Evolutionary conservation across 176 grass and related monocot genomes (phyloP), one percentile per base, ranked within the genome.

Genomic region (Metroxylon sagu): DNA sequence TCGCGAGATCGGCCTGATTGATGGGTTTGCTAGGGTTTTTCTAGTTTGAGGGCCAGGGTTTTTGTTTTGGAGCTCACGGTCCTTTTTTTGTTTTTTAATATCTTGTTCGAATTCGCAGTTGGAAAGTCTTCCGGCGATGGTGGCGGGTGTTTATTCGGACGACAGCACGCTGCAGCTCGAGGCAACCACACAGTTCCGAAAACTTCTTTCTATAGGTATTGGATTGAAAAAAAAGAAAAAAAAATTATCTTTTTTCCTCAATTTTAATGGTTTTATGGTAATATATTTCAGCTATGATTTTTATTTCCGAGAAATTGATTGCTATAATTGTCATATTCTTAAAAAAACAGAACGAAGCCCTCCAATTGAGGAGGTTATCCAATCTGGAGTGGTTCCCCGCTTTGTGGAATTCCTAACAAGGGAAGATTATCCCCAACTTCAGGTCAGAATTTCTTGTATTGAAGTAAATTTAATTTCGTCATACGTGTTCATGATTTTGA

Each of bases 341-440:
- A 29, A 39, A 30, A 25, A 50, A 52, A 70, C 52, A 99, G 94
- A 99, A 75, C 74, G 94, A 82, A 99, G 94, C 39, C 94, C 94
- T 10, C 94, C 88, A 3, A 99, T 99, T 14, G 88, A 99, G 76
- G 88, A 99, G 76, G 94, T 99, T 62, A 89, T 93, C 68, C 76
- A 79, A 69, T 85, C 94, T 23, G 94, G 88, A 14, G 94, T 93
- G 15, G 94, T 99, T 80, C 94, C 88, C 66, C 74, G 85, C 61
- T 99, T 99, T 62, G 94, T 99, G 67, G 83, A 99, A 76, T 99
- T 89, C 31, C 94, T 99, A 50, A 86, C 73, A 4, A 86, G 88
- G 77, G 94, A 99, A 61, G 94, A 99, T 76, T 89, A 73, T 16
- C 94, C 94, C 28, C 94, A 99, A 74, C 85, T 99, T 60, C 94